Base-by-base conservation (phyloP, 352 stramenopile genomes). In the Globisporangium echinulatum region DNA sequence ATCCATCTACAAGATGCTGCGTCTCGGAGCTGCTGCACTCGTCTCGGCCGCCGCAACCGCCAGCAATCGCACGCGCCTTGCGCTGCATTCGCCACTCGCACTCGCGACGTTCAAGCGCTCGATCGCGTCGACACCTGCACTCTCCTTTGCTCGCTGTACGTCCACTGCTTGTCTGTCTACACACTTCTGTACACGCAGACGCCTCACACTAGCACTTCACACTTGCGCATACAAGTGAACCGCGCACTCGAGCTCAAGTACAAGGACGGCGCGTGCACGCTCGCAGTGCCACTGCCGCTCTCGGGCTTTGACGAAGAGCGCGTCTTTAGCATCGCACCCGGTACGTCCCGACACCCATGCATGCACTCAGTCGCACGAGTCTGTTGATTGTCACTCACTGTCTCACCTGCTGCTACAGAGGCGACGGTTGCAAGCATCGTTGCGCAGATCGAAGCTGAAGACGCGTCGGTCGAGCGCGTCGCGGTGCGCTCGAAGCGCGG, bases 231-330 rank as follows among this genome's bases (percentile, higher is more conserved):
- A 49, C 33, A 14, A 76, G 69, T 61, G 33, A 60, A 61, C 15
- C 71, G 76, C 25, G 77, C 81, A 11, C 71, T 93, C 8, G 84
- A 91, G 67, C 79, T 93, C 52, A 89, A 88, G 68, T 93, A 93
- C 53, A 75, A 81, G 56, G 79, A 93, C 53, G 84, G 79, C 39
- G 79, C 75, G 39, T 90, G 84, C 56, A 88, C 79, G 17, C 59
- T 93, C 40, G 81, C 84, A 44, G 73, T 93, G 53, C 84, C 84
- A 8, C 62, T 93, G 37, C 82, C 82, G n/a, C 73, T 92, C n/a
- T 85, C 61, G 38, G 82, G 80, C 11, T 89, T 88, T 55, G 83
- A 90, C 53, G 81, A 90, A 59, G 77, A 90, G 69, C 73, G 83
- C 15, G 83, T 90, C 25, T 91, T 91, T 63, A 90, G 72, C 56